Evolutionary conservation across 176 grass and related monocot genomes (phyloP), one percentile per base, ranked within the genome.

Genomic region (Luzula sylvatica): DNA sequence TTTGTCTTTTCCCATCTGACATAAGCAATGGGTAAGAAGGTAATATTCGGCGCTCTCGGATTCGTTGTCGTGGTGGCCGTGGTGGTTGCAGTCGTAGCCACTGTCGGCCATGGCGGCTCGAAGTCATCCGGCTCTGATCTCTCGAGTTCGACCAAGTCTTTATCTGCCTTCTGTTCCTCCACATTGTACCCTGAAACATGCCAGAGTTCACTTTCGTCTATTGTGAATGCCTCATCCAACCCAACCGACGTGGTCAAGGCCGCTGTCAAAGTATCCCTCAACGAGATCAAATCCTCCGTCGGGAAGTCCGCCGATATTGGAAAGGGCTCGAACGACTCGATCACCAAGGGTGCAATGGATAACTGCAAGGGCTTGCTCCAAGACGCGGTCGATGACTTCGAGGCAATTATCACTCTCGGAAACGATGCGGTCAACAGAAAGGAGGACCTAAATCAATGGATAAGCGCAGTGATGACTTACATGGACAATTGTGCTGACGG

Each of bases 401-500:
- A 42, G 26, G 79, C 65, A 46, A 80, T 89, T 38, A 2, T 69
- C 5, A 15, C 55, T 7, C n/a, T 75, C 2, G 76, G 67, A 23
- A 41, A 75, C 42, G 23, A 56, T 0, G 72, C 74, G 9, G 40
- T 84, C 19, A 23, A 26, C 6, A 9, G 23, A 11, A 65, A 70
- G 47, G 66, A 75, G 7, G 89, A 95, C 69, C 47, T 95, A 32
- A 53, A 69, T 40, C 22, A 38, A 8, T 95, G 89, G 89, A 39
- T 95, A 4, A 84, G 73, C 6, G 52, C 73, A 1, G 55, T 70
- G 35, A 84, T 88, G 80, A 81, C 83, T 0, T 88, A 82, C 53
- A 27, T 78, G 61, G 72, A 83, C 53, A 88, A 80, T 48, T 95
- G 88, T 64, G 58, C 78, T 7, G 88, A 95, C n/a, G 79, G 80